Conservation (phyloP, 2,329 filamentous ascomycete genomes). For the Pseudogymnoascus sp. region DNA sequence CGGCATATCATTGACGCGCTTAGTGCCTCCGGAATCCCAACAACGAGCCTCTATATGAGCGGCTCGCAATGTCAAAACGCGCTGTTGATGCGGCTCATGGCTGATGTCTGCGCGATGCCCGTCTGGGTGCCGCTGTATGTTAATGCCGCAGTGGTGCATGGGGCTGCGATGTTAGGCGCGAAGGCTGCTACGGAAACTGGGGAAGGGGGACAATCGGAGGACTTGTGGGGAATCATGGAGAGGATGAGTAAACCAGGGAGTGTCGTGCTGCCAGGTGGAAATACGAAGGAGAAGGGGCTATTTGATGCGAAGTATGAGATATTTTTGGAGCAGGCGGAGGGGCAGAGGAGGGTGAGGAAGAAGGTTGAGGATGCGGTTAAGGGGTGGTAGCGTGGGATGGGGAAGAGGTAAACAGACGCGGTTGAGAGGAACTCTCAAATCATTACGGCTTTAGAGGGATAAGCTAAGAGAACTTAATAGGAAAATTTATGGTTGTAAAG, state of each 20-base stretch:
- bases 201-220: background rate
- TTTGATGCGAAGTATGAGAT: background rate
- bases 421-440: background rate
- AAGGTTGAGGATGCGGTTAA: constrained; percentile 58
- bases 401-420: background rate
- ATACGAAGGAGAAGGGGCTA: background rate
- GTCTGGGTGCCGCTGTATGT: constrained; percentile 91
- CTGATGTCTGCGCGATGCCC: constrained; percentile 83
- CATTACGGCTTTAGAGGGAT: background rate
- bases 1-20: constrained; percentile 90
- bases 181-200: background rate
- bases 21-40: constrained; percentile 81
- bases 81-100: constrained; percentile 83
- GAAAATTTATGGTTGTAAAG: too few species aligned
- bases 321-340: background rate
- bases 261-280: background rate
- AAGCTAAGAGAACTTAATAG: background rate
- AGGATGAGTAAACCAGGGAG: background rate
- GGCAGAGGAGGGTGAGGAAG: constrained; percentile 56
- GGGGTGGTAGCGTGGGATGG: constrained; percentile 29
- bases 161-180: constrained; percentile 46
- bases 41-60: constrained; percentile 96
- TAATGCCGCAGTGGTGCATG: constrained; percentile 90
- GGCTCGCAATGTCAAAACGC: constrained; percentile 92
- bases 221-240: background rate